Conservation (phyloP, 2,329 filamentous ascomycete species). For the Xylariaceae sp. region DNA sequence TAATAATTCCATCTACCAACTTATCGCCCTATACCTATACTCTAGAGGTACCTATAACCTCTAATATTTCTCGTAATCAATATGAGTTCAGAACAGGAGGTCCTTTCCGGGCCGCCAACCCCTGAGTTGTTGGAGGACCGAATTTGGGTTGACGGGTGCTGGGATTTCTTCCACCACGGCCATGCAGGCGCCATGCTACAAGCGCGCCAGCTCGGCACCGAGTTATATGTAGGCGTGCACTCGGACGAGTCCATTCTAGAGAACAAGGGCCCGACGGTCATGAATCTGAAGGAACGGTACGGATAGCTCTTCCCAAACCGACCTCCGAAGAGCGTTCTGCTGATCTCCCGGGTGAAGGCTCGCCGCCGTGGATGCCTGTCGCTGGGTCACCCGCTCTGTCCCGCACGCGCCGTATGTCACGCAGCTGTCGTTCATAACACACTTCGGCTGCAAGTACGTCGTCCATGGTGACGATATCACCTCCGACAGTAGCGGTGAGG, state of each 20-base stretch:
- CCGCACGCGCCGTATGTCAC: slow-evolving; percentile 93
- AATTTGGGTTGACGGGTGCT: slow-evolving; percentile 98
- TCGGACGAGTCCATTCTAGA: slow-evolving; percentile 93
- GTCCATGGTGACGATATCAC: slow-evolving; percentile 98
- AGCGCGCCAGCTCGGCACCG: slow-evolving; percentile 84
- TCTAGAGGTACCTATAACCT: background rate
- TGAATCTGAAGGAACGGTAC: slow-evolving; percentile 87
- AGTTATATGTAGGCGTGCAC: slow-evolving; percentile 91
- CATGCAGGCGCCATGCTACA: slow-evolving; percentile 97
- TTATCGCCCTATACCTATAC: background rate
- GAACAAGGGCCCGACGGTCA: slow-evolving; percentile 97
- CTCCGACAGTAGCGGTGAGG: slow-evolving; percentile 87
- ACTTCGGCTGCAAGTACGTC: slow-evolving; percentile 94
- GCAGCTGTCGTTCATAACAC: slow-evolving; percentile 87
- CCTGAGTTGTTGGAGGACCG: slow-evolving; percentile 66
- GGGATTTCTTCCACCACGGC: slow-evolving; percentile 98
- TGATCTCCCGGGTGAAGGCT: slow-evolving; percentile 55
- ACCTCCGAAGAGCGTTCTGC: slow-evolving; percentile 31
- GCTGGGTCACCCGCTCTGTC: slow-evolving; percentile 87
- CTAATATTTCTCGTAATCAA: background rate
- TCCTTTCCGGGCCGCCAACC: slow-evolving; percentile 43
- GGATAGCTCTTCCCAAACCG: slow-evolving; percentile 24
- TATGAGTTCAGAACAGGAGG: slow-evolving; percentile 32
- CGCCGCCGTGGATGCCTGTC: slow-evolving; percentile 89
- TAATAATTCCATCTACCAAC: too few species aligned